These are phyloP conservation scores for Ascochyta viciae-villosae DNA, from an alignment of 2,329 filamentous ascomycete species.

Conservation along the genomic window DNA sequence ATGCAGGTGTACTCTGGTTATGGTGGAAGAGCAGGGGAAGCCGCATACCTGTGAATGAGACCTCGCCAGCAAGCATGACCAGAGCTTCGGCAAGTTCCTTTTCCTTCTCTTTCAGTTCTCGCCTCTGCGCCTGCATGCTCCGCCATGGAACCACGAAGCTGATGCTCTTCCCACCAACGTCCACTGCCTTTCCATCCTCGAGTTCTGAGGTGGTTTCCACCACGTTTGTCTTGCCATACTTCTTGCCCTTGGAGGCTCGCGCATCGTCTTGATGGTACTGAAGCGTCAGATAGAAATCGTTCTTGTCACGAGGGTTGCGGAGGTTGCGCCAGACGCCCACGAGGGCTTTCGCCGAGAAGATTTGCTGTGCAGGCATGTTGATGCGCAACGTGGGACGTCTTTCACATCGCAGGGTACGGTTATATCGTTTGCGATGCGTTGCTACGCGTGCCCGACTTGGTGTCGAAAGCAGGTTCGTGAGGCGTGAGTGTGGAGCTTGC, in stretches of 20 bases:
- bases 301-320: conserved; percentile 38
- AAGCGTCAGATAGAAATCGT: conserved; percentile 43
- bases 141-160: conserved; percentile 47
- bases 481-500: conserved; percentile 15
- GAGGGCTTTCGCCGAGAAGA: conserved; percentile 44
- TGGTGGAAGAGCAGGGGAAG: neutral
- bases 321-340: conserved; percentile 46
- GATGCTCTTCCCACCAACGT: conserved; percentile 38
- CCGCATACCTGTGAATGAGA: conserved; percentile 40
- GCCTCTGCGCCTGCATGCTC: conserved; percentile 44
- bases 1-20: neutral
- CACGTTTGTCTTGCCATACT: conserved; percentile 23
- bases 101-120: conserved; percentile 42
- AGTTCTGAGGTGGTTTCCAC: conserved; percentile 30
- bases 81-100: conserved; percentile 45
- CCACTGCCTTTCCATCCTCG: conserved; percentile 27
- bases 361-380: conserved; percentile 37
- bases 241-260: conserved; percentile 24
- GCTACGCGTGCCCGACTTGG: neutral
- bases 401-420: conserved; percentile 12
- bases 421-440: neutral
- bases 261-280: conserved; percentile 43
- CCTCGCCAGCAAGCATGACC: conserved; percentile 43
- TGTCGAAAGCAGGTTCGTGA: conserved; percentile 11
- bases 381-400: neutral